These are phyloP conservation scores for Ceratocystis variospora DNA, from an alignment of 2,329 filamentous ascomycete species.

Conservation along the genomic window DNA sequence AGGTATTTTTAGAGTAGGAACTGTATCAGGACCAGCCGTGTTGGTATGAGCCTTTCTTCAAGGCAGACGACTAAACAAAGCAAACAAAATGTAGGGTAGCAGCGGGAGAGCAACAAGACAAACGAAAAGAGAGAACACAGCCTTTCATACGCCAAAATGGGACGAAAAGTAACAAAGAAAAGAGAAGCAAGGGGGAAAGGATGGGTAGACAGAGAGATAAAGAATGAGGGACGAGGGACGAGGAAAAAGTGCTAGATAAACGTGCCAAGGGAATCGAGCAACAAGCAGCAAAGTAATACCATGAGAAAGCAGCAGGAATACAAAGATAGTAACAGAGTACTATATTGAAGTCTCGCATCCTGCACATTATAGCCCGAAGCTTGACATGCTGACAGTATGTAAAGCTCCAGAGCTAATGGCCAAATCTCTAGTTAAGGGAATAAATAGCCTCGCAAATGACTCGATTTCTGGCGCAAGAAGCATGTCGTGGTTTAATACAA, in stretches of 20 bases:
- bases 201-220: conserved; percentile 22
- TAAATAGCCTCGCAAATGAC: not conserved
- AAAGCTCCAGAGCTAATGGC: conserved; percentile 1
- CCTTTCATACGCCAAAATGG: conserved; percentile 2
- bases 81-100: not conserved
- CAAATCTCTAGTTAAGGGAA: not conserved
- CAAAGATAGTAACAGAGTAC: not conserved
- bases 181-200: conserved; percentile 19
- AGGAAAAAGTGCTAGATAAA: conserved; percentile 10
- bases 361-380: not conserved
- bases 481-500: not conserved
- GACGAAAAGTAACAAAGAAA: conserved; percentile 12
- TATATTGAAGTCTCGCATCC: not conserved
- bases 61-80: not conserved
- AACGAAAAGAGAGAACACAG: conserved; percentile 7
- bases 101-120: conserved; percentile 6
- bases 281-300: conserved; percentile 8
- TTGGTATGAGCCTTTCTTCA: conserved; percentile 12
- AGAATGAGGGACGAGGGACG: conserved; percentile 20
- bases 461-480: not conserved
- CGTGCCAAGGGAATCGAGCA: conserved; percentile 6
- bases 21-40: conserved; percentile 2
- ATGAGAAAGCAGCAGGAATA: conserved; percentile 4
- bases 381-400: not conserved
- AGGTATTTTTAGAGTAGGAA: not conserved